Evolutionary conservation across 1,284 basidiomycete species (phyloP).

Genomic region (Taiwanofungus camphoratus): DNA sequence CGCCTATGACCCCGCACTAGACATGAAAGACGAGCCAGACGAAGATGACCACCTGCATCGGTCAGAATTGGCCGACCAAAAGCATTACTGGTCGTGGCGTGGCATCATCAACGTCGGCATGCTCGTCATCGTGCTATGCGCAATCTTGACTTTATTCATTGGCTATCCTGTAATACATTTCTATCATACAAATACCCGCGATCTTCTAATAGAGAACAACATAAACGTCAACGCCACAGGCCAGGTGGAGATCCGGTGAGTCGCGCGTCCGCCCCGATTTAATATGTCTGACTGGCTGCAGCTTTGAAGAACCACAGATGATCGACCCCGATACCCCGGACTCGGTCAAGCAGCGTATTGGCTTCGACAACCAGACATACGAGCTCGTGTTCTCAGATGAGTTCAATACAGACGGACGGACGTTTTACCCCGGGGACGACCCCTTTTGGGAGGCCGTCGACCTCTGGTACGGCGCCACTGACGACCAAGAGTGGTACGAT

Average conservation of each 20-base stretch:
- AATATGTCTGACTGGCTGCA: slow-evolving; percentile 7
- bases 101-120: slow-evolving; percentile 46
- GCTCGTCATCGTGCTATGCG: slow-evolving; percentile 35
- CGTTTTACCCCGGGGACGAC: slow-evolving; percentile 66
- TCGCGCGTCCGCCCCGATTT: slow-evolving; percentile 2
- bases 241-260: slow-evolving; percentile 35
- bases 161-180: slow-evolving; percentile 73
- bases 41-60: slow-evolving; percentile 56
- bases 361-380: slow-evolving; percentile 61
- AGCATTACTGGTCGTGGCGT: slow-evolving; percentile 32
- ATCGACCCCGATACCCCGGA: slow-evolving; percentile 68
- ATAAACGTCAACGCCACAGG: slow-evolving; percentile 64
- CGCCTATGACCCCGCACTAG: slow-evolving; percentile 57
- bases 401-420: slow-evolving; percentile 69
- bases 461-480: slow-evolving; percentile 64
- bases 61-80: slow-evolving; percentile 33
- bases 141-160: slow-evolving; percentile 60
- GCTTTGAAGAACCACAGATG: slow-evolving; percentile 51
- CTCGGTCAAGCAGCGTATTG: slow-evolving; percentile 48
- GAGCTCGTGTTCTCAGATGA: slow-evolving; percentile 79
- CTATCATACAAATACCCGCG: slow-evolving; percentile 39
- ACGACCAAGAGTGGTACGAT: slow-evolving; percentile 75
- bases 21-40: slow-evolving; percentile 55
- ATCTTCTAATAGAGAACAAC: slow-evolving; percentile 55
- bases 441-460: slow-evolving; percentile 72